Evolutionary conservation across 495 filamentous ascomycete species (phyloP), one percentile per base, ranked within the genome.

Genomic region (Rostrohypoxylon terebratum): DNA sequence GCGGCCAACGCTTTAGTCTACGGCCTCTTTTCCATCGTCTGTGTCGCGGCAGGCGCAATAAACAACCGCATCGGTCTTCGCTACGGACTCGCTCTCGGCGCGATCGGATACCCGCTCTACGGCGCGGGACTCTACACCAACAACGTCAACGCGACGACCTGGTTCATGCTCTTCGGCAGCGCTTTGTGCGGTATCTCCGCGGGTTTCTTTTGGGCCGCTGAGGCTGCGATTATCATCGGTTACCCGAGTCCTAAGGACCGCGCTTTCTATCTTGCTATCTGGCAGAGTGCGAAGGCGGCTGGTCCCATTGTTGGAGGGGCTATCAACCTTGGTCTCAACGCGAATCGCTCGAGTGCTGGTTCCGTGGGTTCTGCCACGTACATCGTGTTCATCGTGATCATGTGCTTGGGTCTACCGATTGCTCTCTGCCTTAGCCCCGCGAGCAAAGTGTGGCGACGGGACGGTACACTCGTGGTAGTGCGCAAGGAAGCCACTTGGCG

Each of bases 61-160:
- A 79, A 77, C 69, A 79, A 79, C 55, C 71, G 77, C 60, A 78
- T 79, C 63, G 77, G 77, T 10, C 65, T 78, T 16, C 67, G 57
- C 0, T 78, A 73, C 61, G 77, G 76, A 8, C 74, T 79, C 1
- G 77, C 76, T 13, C 64, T 78, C 14, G 73, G 73, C 48, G 69
- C 73, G 1, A 51, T 75, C 18, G 73, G 73, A 1, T 75, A 75
- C 50, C 69, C 69, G 16, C 69, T 75, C 0, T 75, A 75, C 44
- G 69, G 69, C 28, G 73, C 73, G 16, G 73, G 69, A 4, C 40
- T 75, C 2, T 75, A 75, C 63, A 73, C 73, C 1, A 75, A 75
- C 36, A 75, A 75, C 50, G 61, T 66, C 11, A 66, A 45, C 53
- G 70, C 69, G 0, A 75, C 69, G 1, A 73, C 69, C 1, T 75